Evolutionary conservation across 2,329 filamentous ascomycete species (phyloP).

Genomic region (Xylaria sp.): DNA sequence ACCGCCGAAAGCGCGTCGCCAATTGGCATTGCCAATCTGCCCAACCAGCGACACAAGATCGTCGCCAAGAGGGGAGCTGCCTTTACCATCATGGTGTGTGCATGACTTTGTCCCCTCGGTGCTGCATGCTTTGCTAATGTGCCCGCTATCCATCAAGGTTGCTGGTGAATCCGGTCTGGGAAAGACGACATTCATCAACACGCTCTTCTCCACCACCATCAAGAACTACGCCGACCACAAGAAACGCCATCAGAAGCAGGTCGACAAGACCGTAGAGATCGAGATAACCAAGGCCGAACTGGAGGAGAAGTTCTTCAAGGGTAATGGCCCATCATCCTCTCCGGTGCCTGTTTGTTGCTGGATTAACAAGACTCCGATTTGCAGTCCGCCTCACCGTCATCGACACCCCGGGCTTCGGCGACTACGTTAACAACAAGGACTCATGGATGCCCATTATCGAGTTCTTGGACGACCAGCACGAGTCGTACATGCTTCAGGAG

Average conservation of each 20-base stretch:
- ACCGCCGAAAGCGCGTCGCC: constrained; percentile 50
- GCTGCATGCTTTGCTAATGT: constrained; percentile 13
- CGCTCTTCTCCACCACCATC: constrained; percentile 99
- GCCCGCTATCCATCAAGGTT: constrained; percentile 66
- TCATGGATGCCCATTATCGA: constrained; percentile 99
- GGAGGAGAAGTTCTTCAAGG: constrained; percentile 99
- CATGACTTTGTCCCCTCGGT: constrained; percentile 13
- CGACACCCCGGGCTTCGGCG: constrained; percentile 97
- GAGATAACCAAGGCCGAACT: constrained; percentile 99
- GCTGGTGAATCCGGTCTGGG: constrained; percentile 97
- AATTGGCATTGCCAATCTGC: constrained; percentile 78
- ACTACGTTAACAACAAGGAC: constrained; percentile 99
- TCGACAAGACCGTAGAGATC: constrained; percentile 99
- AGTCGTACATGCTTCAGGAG: constrained; percentile 99
- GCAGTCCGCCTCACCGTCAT: constrained; percentile 97
- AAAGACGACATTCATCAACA: constrained; percentile 99
- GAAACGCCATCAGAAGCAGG: constrained; percentile 98
- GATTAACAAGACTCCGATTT: constrained; percentile 38
- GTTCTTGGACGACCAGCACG: constrained; percentile 99
- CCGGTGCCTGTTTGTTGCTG: background rate
- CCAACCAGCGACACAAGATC: constrained; percentile 80
- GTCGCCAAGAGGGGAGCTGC: constrained; percentile 88
- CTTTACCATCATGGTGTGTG: constrained; percentile 98
- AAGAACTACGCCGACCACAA: constrained; percentile 99
- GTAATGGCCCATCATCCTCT: constrained; percentile 56